These are phyloP conservation scores for Yamadazyma dushanensis DNA, from an alignment of 1,139 yeast species.

Conservation along the genomic window DNA sequence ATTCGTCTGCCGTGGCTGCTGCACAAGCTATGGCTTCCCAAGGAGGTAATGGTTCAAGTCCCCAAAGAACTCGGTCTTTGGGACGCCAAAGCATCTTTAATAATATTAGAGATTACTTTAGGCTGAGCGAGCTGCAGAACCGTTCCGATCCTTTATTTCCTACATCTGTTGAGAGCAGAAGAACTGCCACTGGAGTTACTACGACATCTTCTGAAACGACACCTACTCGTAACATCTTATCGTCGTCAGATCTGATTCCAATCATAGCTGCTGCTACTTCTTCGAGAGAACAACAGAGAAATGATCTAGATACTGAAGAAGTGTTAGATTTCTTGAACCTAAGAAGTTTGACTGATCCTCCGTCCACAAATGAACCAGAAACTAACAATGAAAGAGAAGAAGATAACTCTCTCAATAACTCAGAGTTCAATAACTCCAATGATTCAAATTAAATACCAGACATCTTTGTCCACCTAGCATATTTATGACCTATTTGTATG, in stretches of 20 bases:
- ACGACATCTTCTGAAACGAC: slow-evolving; percentile 22
- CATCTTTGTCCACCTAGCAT: background rate
- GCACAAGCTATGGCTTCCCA: background rate
- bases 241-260: slow-evolving; percentile 2
- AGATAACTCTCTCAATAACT: background rate
- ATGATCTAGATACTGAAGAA: slow-evolving; percentile 13
- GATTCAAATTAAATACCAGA: slow-evolving; percentile 1
- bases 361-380: slow-evolving; percentile 1
- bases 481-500: background rate
- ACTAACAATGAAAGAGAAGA: background rate
- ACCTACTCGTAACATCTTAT: background rate
- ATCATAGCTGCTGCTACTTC: background rate
- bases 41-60: too few relatives aligned
- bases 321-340: slow-evolving; percentile 29
- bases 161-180: slow-evolving; percentile 51
- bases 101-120: slow-evolving; percentile 7
- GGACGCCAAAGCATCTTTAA: slow-evolving; percentile 5
- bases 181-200: slow-evolving; percentile 50
- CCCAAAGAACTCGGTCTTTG: slow-evolving; percentile 3
- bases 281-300: background rate
- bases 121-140: slow-evolving; percentile 8
- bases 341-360: slow-evolving; percentile 21
- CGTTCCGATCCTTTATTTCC: slow-evolving; percentile 38
- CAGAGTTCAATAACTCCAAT: too few relatives aligned
- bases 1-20: background rate